Evolutionary conservation across 805 yeast genomes (phyloP).

Genomic region (Yarrowia porcina): DNA sequence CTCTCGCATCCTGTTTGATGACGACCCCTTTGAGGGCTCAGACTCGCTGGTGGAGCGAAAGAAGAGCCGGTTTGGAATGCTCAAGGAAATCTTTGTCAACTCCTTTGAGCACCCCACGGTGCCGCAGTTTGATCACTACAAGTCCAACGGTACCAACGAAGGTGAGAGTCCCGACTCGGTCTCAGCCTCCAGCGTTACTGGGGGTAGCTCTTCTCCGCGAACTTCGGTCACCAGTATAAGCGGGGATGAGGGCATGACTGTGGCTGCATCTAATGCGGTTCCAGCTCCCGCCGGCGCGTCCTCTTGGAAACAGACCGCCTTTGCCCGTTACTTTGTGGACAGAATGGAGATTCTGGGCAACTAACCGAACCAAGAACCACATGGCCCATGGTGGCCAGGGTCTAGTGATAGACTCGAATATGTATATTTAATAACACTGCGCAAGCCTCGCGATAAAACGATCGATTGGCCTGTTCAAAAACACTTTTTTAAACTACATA

Average conservation of each 20-base stretch:
- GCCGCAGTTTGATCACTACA: conserved; percentile 20
- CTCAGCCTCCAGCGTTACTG: neutral
- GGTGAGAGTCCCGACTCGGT: conserved; percentile 6
- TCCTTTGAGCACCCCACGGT: conserved; percentile 13
- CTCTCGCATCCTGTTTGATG: neutral
- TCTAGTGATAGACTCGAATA: neutral
- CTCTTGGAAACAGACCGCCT: conserved; percentile 14
- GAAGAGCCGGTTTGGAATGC: neutral
- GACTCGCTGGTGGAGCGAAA: conserved; percentile 11
- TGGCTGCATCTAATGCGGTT: neutral
- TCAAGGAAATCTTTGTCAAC: conserved; percentile 4
- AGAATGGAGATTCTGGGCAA: conserved; percentile 10
- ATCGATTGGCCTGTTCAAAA: neutral
- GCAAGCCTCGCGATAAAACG: neutral
- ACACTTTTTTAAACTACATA: too few species aligned
- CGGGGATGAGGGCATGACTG: neutral
- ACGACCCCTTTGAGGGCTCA: conserved; percentile 11
- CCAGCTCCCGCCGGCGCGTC: neutral
- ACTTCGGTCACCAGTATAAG: conserved; percentile 4
- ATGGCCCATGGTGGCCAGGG: neutral
- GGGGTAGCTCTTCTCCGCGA: conserved; percentile 2
- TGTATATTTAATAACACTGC: conserved; percentile 2
- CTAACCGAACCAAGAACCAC: neutral
- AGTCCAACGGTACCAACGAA: conserved; percentile 1
- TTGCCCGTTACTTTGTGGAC: conserved; percentile 8